A percentile compares a stretch with the other conserved stretches of the same genome.
These are phyloP conservation scores for Pseudopithomyces chartarum DNA, from an alignment of 2,329 filamentous ascomycete species.

Conservation along the genomic window DNA sequence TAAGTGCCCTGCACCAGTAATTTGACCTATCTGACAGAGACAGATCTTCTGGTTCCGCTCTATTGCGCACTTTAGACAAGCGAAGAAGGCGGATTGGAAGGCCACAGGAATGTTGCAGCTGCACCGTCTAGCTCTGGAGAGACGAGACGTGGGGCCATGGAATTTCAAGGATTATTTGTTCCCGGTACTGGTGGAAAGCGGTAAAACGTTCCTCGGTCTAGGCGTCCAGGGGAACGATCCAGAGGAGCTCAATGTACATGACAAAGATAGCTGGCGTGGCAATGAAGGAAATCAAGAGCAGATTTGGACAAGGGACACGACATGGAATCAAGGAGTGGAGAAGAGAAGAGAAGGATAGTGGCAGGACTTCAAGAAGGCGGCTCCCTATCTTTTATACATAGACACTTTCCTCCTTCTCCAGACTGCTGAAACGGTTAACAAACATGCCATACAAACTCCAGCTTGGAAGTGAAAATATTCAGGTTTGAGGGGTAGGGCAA, in stretches of 20 bases:
- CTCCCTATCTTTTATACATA: too few relatives aligned
- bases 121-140: slow-evolving; percentile 20
- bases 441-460: too few relatives aligned
- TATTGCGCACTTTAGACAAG: slow-evolving; percentile 3
- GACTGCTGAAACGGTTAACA: too few relatives aligned
- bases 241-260: not conserved
- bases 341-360: too few relatives aligned
- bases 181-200: slow-evolving; percentile 15
- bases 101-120: slow-evolving; percentile 21
- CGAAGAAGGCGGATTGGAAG: slow-evolving; percentile 24
- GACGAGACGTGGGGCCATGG: slow-evolving; percentile 21
- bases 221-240: not conserved
- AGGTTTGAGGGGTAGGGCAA: too few relatives aligned
- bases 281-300: too few relatives aligned
- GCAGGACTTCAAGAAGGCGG: too few relatives aligned
- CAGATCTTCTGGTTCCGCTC: slow-evolving; percentile 21
- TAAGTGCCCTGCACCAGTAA: not conserved
- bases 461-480: too few relatives aligned
- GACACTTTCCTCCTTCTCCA: too few relatives aligned
- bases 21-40: not conserved
- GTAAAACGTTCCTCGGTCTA: slow-evolving; percentile 1
- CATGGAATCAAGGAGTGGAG: too few relatives aligned
- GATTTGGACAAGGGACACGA: too few relatives aligned
- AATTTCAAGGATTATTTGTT: slow-evolving; percentile 17
- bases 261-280: not conserved